Evolutionary conservation across 306 rosid species (phyloP).

Genomic region (Begonia fuchsioides): DNA sequence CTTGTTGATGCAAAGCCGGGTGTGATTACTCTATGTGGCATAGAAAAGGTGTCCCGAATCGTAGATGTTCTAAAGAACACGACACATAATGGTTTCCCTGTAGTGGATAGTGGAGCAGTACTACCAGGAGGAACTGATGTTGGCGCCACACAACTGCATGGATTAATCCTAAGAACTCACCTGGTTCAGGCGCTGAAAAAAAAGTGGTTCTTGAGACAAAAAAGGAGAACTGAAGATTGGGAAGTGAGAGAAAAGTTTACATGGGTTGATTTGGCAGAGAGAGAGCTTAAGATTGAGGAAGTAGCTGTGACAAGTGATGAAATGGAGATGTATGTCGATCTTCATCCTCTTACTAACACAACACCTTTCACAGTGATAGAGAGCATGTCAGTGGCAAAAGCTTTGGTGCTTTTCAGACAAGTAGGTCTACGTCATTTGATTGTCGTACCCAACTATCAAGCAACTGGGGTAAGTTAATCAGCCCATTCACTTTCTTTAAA

Average conservation of each 20-base stretch:
- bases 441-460: constrained; percentile 59
- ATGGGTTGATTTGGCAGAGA: constrained; percentile 66
- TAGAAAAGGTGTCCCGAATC: constrained; percentile 57
- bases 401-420: constrained; percentile 75
- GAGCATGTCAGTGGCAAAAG: constrained; percentile 71
- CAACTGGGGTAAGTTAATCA: constrained; percentile 52
- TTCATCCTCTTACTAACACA: constrained; percentile 79
- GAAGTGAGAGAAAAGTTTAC: constrained; percentile 79
- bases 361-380: constrained; percentile 71
- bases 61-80: constrained; percentile 74
- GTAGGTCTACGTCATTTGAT: constrained; percentile 85
- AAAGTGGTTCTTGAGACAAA: constrained; percentile 67
- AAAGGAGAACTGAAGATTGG: constrained; percentile 70
- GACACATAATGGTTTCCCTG: constrained; percentile 77
- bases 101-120: constrained; percentile 36
- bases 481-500: constrained; percentile 1
- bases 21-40: constrained; percentile 48
- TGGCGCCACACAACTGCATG: constrained; percentile 56
- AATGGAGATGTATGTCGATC: constrained; percentile 79
- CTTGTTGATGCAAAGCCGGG: constrained; percentile 63
- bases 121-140: constrained; percentile 27
- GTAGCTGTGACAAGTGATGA: constrained; percentile 56
- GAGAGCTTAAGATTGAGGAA: constrained; percentile 55
- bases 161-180: constrained; percentile 72
- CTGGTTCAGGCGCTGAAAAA: constrained; percentile 58